Evolutionary conservation across 345 rosid genomes (phyloP).

Genomic region (Eucalyptus paniculata): DNA sequence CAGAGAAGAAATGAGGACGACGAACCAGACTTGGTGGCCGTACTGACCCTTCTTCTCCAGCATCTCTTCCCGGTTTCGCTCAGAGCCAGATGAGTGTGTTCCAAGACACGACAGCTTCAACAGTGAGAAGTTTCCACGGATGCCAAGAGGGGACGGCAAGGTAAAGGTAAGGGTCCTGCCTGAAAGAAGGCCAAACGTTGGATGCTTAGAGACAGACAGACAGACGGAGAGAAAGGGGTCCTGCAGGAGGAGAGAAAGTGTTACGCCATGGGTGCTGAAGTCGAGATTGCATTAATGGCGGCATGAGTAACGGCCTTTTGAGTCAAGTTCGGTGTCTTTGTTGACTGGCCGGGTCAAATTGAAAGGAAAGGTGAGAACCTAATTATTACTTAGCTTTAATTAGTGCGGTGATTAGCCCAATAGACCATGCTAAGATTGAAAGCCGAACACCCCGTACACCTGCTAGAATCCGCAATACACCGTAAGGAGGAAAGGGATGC

Average conservation of each 20-base stretch:
- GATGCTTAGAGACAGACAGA: not conserved
- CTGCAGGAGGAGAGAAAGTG: not conserved
- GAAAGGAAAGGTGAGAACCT: not conserved
- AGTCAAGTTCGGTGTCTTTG: not conserved
- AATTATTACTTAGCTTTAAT: not conserved
- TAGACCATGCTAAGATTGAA: not conserved
- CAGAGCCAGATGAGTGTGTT: not conserved
- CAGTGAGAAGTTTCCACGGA: not conserved
- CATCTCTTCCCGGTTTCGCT: not conserved
- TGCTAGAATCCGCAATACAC: not conserved
- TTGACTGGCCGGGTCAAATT: not conserved
- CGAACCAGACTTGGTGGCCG: not conserved
- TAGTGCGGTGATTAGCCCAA: not conserved
- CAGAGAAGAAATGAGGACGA: not conserved
- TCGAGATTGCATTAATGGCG: not conserved
- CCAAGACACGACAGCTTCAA: not conserved
- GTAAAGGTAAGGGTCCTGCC: not conserved
- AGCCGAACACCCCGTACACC: fast-evolving
- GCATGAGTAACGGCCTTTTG: not conserved
- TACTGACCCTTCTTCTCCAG: not conserved
- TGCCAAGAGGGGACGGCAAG: not conserved
- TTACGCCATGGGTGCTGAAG: not conserved
- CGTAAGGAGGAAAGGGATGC: too few species aligned
- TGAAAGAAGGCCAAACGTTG: not conserved
- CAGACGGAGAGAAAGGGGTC: fast-evolving